phyloP scores from a whole-genome alignment of 2,329 filamentous ascomycete species.

The Davidsoniella eucalypti region DNA sequence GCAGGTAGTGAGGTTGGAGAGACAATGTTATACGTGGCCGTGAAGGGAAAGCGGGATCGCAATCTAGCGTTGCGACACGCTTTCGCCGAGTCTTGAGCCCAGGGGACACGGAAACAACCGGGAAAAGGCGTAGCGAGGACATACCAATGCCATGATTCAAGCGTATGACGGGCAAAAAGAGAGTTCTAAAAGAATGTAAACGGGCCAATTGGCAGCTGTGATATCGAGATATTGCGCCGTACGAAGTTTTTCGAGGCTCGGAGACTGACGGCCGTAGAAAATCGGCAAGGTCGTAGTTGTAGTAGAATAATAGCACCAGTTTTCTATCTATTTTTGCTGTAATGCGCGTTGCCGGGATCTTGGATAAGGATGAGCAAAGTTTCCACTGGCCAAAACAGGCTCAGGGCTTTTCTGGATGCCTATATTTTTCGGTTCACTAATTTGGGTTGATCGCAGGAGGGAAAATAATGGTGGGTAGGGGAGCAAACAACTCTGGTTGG shows the following conservation, averaged over 20 bases:
- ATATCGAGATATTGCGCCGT: too few species aligned
- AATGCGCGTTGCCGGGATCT: too few species aligned
- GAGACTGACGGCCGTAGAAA: too few species aligned
- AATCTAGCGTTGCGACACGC: neutral
- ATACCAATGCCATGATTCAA: slow-evolving; percentile 9
- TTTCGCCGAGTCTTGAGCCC: neutral
- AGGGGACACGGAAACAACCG: neutral
- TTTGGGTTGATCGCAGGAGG: too few species aligned
- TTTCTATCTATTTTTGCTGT: neutral
- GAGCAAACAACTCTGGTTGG: too few species aligned
- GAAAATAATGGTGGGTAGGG: too few species aligned
- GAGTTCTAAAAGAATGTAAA: neutral
- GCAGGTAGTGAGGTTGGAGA: neutral
- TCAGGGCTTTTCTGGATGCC: too few species aligned
- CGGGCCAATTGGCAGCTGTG: too few species aligned
- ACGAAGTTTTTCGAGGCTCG: too few species aligned
- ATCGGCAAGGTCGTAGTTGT: neutral
- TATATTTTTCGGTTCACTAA: too few species aligned
- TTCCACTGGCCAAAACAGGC: neutral
- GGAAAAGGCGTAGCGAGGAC: neutral
- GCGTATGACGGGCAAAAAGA: neutral
- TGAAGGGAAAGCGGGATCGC: neutral
- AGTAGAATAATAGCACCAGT: neutral
- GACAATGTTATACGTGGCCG: neutral
- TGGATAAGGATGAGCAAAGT: too few species aligned